Evolutionary conservation across 306 rosid species (phyloP).

Genomic region (Glycyrrhiza uralensis): DNA sequence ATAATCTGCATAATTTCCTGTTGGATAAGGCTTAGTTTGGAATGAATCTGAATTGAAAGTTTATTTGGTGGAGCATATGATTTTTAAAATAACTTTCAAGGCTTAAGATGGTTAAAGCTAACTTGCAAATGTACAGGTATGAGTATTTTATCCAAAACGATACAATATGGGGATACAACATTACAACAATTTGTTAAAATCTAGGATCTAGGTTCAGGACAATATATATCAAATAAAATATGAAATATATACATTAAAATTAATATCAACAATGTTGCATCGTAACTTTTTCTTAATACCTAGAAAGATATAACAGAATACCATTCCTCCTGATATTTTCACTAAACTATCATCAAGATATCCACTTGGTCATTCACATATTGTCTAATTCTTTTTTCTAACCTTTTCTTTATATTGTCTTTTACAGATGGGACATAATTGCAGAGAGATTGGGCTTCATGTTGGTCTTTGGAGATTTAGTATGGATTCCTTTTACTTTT

Average conservation of each 20-base stretch:
- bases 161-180: neutral
- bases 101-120: neutral
- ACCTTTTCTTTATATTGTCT: slow-evolving; percentile 4
- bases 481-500: slow-evolving; percentile 96
- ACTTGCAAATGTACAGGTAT: neutral
- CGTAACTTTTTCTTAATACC: neutral
- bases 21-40: neutral
- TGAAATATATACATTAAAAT: neutral
- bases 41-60: neutral
- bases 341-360: neutral
- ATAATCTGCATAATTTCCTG: neutral
- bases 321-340: slow-evolving; percentile 1
- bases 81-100: neutral
- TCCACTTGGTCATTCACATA: slow-evolving; percentile 1
- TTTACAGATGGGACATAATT: slow-evolving; percentile 91
- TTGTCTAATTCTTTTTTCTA: slow-evolving; percentile 2
- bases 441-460: slow-evolving; percentile 96
- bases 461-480: slow-evolving; percentile 97
- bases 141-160: neutral
- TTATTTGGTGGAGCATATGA: neutral
- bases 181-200: neutral
- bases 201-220: neutral
- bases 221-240: neutral
- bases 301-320: neutral
- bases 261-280: neutral